These are phyloP conservation scores for Fibroporia radiculosa DNA, from an alignment of 768 basidiomycete genomes.

Conservation along the genomic window DNA sequence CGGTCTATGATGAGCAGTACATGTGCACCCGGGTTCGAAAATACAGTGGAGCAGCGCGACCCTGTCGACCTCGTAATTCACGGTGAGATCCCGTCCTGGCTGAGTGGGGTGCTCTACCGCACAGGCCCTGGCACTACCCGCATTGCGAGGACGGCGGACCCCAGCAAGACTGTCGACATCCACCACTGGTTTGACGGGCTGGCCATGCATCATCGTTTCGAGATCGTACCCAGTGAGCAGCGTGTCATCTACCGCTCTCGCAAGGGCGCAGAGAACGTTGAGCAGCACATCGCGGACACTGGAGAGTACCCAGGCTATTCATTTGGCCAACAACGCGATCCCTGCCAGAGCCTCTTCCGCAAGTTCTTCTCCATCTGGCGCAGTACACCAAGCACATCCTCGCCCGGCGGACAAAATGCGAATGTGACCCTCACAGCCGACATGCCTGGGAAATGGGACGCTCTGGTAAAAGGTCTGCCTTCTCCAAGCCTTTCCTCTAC, in stretches of 20 bases:
- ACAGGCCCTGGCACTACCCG: conserved; percentile 30
- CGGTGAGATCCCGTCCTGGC: conserved; percentile 27
- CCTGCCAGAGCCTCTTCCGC: conserved; percentile 20
- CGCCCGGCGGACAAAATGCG: conserved; percentile 9
- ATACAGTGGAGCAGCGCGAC: conserved; percentile 14
- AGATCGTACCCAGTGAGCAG: conserved; percentile 23
- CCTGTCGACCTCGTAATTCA: conserved; percentile 17
- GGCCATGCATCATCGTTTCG: conserved; percentile 31
- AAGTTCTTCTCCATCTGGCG: conserved; percentile 23
- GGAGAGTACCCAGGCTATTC: conserved; percentile 8
- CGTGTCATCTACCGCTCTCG: conserved; percentile 29
- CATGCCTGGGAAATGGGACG: conserved; percentile 16
- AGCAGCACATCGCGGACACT: conserved; percentile 19
- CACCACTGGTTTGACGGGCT: conserved; percentile 37
- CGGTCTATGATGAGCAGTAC: no score
- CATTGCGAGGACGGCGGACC: conserved; percentile 19
- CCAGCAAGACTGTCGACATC: conserved; percentile 16
- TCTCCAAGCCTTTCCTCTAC: background rate
- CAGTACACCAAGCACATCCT: no score
- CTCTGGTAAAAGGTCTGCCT: background rate
- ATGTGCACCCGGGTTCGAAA: no score
- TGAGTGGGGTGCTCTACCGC: conserved; percentile 30
- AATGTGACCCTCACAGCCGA: conserved; percentile 17
- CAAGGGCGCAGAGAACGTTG: conserved; percentile 22
- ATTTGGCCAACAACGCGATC: conserved; percentile 20